A percentile compares a stretch with the other conserved stretches of the same genome.
Conservation (phyloP, 768 basidiomycete species). For the Phylloporus scabripes region DNA sequence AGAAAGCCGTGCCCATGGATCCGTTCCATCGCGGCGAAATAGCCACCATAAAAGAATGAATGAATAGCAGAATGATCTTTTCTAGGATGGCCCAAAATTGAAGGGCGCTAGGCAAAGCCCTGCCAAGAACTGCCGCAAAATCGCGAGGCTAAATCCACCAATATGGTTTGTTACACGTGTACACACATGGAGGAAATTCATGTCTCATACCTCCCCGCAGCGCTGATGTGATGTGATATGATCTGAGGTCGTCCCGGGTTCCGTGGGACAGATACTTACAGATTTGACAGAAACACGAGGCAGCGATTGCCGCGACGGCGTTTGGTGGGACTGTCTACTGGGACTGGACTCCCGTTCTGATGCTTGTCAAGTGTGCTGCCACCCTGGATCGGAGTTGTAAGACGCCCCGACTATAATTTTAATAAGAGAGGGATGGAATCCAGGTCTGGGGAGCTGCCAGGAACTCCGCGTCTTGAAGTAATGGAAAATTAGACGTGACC, state of each 20-base stretch:
- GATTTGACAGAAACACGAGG: conserved; percentile 29
- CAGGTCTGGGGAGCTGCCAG: conserved; percentile 1
- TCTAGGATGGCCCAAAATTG: not conserved
- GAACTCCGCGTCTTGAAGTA: not conserved
- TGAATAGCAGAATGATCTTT: not conserved
- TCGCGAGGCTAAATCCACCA: conserved; percentile 8
- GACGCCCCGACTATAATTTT: not conserved
- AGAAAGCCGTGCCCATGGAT: conserved; percentile 10
- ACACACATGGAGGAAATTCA: conserved; percentile 14
- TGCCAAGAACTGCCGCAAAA: conserved; percentile 2
- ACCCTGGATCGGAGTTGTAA: conserved; percentile 15
- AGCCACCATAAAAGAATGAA: conserved; percentile 1
- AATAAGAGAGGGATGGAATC: not conserved
- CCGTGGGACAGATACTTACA: conserved; percentile 11
- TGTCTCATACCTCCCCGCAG: conserved; percentile 12
- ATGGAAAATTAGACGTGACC: not conserved
- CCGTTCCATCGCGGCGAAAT: conserved; percentile 8
- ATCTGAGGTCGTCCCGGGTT: conserved; percentile 8
- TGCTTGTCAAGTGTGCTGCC: conserved; percentile 6
- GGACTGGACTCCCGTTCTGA: conserved; percentile 3
- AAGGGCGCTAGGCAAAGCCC: not conserved
- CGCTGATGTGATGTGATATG: conserved; percentile 5
- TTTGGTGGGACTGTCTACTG: conserved; percentile 9
- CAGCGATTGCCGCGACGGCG: conserved; percentile 8
- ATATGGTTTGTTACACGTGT: conserved; percentile 20